A percentile compares a stretch with the other conserved stretches of the same genome.
Evolutionary conservation across 2,329 filamentous ascomycete genomes (phyloP).

Genomic region (Rutstroemia sp.): DNA sequence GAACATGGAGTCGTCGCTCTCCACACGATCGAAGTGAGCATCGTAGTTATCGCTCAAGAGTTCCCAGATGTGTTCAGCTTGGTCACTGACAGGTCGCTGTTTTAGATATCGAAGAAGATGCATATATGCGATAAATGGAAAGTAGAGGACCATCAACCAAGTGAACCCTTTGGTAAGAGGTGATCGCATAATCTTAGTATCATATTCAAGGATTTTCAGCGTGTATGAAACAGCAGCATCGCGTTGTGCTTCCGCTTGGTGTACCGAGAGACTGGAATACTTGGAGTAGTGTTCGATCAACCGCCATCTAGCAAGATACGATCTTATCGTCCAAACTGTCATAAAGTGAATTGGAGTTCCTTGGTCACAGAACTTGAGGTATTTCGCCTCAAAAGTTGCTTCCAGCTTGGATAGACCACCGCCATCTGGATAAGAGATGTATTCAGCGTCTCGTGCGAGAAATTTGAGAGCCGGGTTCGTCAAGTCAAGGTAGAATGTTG

Average conservation of each 20-base stretch:
- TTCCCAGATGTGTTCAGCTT: slow-evolving; percentile 27
- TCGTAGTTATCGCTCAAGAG: slow-evolving; percentile 23
- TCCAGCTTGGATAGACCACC: slow-evolving; percentile 30
- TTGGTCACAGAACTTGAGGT: slow-evolving; percentile 36
- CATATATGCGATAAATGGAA: slow-evolving; percentile 29
- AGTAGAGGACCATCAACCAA: slow-evolving; percentile 29
- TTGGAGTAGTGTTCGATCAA: slow-evolving; percentile 24
- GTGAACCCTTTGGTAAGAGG: slow-evolving; percentile 24
- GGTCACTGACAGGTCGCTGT: slow-evolving; percentile 18
- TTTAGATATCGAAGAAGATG: slow-evolving; percentile 29
- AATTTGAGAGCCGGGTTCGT: slow-evolving; percentile 17
- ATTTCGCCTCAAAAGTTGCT: slow-evolving; percentile 34
- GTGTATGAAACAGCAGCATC: slow-evolving; percentile 28
- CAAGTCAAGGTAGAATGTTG: slow-evolving; percentile 21
- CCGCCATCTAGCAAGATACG: slow-evolving; percentile 22
- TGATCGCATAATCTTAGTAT: slow-evolving; percentile 28
- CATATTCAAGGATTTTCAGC: slow-evolving; percentile 27
- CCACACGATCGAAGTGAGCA: slow-evolving; percentile 16
- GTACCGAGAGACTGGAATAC: slow-evolving; percentile 14
- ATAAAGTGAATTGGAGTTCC: slow-evolving; percentile 32
- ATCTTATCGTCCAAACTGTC: slow-evolving; percentile 24
- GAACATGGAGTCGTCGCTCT: slow-evolving; percentile 9
- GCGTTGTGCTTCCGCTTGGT: slow-evolving; percentile 22
- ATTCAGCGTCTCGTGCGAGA: slow-evolving; percentile 13
- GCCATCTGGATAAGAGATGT: slow-evolving; percentile 5